Evolutionary conservation across 139 green algal species (phyloP).

Genomic region (Chlamydomonas sphaeroides): DNA sequence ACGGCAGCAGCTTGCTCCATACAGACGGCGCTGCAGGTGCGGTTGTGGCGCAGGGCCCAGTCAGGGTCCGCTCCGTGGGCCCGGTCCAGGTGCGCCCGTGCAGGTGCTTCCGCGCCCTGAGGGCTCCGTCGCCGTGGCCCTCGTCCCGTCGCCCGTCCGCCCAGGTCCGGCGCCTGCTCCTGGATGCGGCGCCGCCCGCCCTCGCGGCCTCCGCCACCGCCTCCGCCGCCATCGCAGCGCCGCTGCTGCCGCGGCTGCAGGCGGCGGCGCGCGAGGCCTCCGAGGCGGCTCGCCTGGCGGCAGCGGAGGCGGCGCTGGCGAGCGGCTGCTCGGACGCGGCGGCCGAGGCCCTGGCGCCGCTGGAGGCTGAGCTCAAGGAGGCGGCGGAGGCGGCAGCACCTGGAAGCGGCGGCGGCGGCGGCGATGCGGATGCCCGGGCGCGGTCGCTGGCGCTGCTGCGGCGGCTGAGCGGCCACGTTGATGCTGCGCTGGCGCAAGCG

Average conservation of each 20-base stretch:
- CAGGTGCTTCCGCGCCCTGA: no score
- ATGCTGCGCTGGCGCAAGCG: neutral
- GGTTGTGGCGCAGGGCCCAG: no score
- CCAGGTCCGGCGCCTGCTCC: constrained; percentile 17
- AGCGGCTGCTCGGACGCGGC: neutral
- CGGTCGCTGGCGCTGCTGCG: neutral
- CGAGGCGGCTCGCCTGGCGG: neutral
- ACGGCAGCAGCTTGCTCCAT: constrained; percentile 3
- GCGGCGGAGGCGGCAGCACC: neutral
- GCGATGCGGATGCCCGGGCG: neutral
- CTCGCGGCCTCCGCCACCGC: neutral
- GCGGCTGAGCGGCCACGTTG: neutral
- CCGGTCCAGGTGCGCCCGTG: no score
- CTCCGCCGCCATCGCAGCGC: neutral
- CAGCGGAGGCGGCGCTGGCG: neutral
- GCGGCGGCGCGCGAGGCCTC: neutral
- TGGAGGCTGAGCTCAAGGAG: neutral
- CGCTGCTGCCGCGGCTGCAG: neutral
- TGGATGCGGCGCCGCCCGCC: neutral
- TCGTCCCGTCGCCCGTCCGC: no score
- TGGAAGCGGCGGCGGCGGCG: neutral
- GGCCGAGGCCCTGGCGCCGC: constrained; percentile 11
- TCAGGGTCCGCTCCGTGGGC: no score
- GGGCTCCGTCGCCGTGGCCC: no score
- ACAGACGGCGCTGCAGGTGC: neutral